phyloP scores from a whole-genome alignment of 345 rosid genomes.

The Arabidopsis suecica region DNA sequence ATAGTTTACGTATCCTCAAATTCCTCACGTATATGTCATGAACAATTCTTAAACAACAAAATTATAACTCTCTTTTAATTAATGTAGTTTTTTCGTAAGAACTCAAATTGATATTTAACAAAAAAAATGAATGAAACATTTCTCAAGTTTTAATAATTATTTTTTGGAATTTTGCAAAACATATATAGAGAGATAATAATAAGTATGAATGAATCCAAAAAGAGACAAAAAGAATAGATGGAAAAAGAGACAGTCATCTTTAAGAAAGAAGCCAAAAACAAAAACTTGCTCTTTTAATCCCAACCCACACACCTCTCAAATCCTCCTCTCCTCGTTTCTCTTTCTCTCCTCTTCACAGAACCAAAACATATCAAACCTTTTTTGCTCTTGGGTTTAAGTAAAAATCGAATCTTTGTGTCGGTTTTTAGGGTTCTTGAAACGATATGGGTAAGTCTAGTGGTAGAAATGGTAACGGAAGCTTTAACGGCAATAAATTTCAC shows the following conservation, averaged over 20 bases:
- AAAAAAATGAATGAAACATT: no score
- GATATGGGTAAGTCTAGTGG: slow-evolving; percentile 73
- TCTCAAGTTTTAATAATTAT: background rate
- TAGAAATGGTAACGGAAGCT: slow-evolving; percentile 46
- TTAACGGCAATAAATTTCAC: slow-evolving; percentile 19
- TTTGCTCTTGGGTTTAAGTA: background rate
- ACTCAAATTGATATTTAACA: no score
- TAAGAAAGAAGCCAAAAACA: slow-evolving; percentile 35
- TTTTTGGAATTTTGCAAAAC: slow-evolving; percentile 16
- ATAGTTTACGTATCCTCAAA: background rate
- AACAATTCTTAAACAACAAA: background rate
- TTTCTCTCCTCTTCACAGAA: background rate
- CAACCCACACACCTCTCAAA: slow-evolving; percentile 20
- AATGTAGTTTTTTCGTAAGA: no score
- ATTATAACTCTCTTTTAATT: background rate
- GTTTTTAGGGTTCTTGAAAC: slow-evolving; percentile 24
- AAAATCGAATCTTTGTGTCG: slow-evolving; percentile 13
- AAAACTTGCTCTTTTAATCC: slow-evolving; percentile 38
- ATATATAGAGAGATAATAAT: slow-evolving; percentile 18
- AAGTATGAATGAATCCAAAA: slow-evolving; percentile 42
- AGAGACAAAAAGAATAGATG: slow-evolving; percentile 50
- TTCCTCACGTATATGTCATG: slow-evolving; percentile 9
- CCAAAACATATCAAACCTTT: background rate
- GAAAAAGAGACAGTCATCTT: slow-evolving; percentile 41
- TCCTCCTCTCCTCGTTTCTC: slow-evolving; percentile 24